Conservation (phyloP, 1,139 yeast species). For the Saccharomyces hybrid region DNA sequence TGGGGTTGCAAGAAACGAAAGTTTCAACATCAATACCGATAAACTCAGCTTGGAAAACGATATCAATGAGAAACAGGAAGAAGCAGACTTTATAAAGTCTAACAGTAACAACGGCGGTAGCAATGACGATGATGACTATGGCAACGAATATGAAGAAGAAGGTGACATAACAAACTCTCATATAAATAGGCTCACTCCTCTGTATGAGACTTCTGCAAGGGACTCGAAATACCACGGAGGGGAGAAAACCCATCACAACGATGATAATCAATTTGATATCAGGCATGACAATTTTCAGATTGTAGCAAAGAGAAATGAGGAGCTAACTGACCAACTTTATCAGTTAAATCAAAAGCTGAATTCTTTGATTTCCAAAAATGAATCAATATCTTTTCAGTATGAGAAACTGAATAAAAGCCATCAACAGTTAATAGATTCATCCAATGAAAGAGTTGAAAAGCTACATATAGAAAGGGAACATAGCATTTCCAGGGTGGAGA, state of each 20-base stretch:
- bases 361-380: constrained; percentile 37
- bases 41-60: constrained; percentile 5
- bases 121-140: neutral
- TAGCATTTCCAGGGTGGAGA: constrained; percentile 33
- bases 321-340: constrained; percentile 35
- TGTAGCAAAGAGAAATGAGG: constrained; percentile 28
- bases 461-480: constrained; percentile 24
- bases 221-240: neutral
- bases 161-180: neutral
- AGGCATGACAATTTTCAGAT: constrained; percentile 8
- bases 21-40: neutral
- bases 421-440: constrained; percentile 19
- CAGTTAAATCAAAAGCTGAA: constrained; percentile 20
- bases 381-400: constrained; percentile 14
- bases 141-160: constrained; percentile 1
- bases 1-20: neutral
- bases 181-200: neutral
- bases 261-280: neutral
- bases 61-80: neutral
- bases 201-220: constrained; percentile 1
- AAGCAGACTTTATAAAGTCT: neutral
- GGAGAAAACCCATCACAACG: neutral
- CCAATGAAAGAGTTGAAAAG: constrained; percentile 21
- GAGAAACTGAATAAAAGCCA: neutral
- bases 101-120: neutral